These are phyloP conservation scores for Tuber magnatum DNA, from an alignment of 495 filamentous ascomycete species.

Conservation along the genomic window DNA sequence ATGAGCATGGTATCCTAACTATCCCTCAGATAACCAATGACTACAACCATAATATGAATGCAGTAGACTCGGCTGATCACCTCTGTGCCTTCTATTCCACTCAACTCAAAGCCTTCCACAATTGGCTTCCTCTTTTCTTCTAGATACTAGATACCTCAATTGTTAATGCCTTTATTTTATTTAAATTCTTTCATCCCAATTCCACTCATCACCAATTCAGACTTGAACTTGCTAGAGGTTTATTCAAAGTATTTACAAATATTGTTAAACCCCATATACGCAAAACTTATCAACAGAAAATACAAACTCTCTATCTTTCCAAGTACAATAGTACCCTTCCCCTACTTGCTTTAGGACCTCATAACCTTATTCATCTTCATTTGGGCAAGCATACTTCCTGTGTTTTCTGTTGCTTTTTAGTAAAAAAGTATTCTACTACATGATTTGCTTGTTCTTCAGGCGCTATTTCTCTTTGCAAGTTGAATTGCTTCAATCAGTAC, in stretches of 20 bases:
- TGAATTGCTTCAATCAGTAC: background rate
- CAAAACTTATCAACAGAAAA: background rate
- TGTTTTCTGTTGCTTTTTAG: background rate
- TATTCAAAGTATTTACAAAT: background rate
- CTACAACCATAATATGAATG: constrained; percentile 39
- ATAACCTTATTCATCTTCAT: background rate
- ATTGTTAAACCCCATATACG: background rate
- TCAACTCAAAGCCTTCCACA: constrained; percentile 14
- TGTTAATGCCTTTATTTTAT: constrained; percentile 9
- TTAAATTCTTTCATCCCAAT: background rate
- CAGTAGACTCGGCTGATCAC: constrained; percentile 36
- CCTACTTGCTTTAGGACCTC: background rate
- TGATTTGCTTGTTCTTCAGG: background rate
- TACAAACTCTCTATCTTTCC: background rate
- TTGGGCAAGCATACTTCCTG: background rate
- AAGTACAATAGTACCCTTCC: background rate
- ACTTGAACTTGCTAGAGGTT: background rate
- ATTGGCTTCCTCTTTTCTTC: constrained; percentile 33
- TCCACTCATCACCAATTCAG: background rate
- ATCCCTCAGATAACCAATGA: constrained; percentile 33
- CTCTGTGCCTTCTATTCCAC: constrained; percentile 26
- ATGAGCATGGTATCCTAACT: background rate
- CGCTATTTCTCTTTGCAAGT: background rate
- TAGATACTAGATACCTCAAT: constrained; percentile 34
- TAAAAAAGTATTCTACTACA: background rate